Base-by-base conservation (phyloP, 1,284 basidiomycete genomes). In the Ustilago tritici region DNA sequence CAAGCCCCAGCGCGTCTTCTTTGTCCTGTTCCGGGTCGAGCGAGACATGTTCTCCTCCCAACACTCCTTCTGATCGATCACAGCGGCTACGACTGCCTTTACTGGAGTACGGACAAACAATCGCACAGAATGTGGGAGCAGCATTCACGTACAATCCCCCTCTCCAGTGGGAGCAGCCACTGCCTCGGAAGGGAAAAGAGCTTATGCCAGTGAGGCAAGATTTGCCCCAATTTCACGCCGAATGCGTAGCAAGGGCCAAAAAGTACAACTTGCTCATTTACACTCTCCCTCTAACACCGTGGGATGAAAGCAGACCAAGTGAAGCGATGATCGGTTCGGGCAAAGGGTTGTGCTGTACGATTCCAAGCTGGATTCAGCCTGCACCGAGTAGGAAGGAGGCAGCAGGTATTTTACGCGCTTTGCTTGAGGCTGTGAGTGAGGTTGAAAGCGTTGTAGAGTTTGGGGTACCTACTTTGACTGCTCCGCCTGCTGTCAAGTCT, bases 181-280 rank as follows among this genome's bases (percentile, higher is more conserved):
- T 12, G 31, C 1, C 28, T 15, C 41, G n/a, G 3, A 17, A 55
- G 7, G 35, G 3, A 8, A 4, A 35, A 55, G 35, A 1, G 14
- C 32, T 0, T 2, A 9, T 38, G 1, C 0, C 28, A n/a, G 17
- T 9, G 38, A 17, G 32, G 6, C 12, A 55, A 15, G 40, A 8
- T 15, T 36, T 46, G n/a, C 40, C 59, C 3, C 31, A 53, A 15
- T 65, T 49, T 34, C 58, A 59, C 32, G 23, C 35, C 4, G 69
- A 61, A 12, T 58, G 50, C 47, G 9, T 59, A 15, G 63, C 55
- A 23, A n/a, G 67, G 2, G 70, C 70, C 1, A 55, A 72, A 41
- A 59, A 53, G 12, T 47, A 72, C 38, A 53, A 72, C 32, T 23
- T 72, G 2, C 60, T 67, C 0, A 31, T 72, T 15, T 72, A 60